Conservation (phyloP, 2,329 filamentous ascomycete genomes). For the Cladosporium sp. region DNA sequence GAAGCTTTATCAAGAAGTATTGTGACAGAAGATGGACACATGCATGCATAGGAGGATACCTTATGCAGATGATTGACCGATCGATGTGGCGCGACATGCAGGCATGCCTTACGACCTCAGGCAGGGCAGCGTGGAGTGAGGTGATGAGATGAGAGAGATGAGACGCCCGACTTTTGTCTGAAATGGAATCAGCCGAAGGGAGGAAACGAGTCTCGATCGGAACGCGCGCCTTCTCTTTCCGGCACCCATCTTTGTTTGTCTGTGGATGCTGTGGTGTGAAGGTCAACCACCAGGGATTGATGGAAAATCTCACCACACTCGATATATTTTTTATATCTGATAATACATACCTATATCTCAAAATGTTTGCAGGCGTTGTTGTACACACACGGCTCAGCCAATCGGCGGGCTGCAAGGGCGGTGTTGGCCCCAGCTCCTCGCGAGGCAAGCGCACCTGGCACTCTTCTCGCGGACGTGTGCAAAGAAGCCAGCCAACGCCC, state of each 20-base stretch:
- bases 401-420: not conserved
- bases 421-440: slow-evolving; percentile 10
- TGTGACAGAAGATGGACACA: not conserved
- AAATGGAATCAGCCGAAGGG: slow-evolving; percentile 11
- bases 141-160: slow-evolving; percentile 11
- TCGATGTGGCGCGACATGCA: not conserved
- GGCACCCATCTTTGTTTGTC: not conserved
- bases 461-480: not conserved
- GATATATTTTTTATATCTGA: not conserved
- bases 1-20: not conserved
- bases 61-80: not conserved
- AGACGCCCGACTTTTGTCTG: slow-evolving; percentile 3
- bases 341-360: not conserved
- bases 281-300: not conserved
- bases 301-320: too few relatives aligned
- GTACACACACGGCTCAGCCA: not conserved
- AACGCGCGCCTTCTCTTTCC: not conserved
- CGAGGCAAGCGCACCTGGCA: not conserved
- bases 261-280: not conserved
- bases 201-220: not conserved
- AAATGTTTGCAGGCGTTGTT: not conserved
- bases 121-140: not conserved
- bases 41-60: not conserved
- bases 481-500: slow-evolving; percentile 10
- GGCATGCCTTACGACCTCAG: not conserved